Conservation (phyloP, 345 rosid genomes). For the Microthlaspi erraticum region DNA sequence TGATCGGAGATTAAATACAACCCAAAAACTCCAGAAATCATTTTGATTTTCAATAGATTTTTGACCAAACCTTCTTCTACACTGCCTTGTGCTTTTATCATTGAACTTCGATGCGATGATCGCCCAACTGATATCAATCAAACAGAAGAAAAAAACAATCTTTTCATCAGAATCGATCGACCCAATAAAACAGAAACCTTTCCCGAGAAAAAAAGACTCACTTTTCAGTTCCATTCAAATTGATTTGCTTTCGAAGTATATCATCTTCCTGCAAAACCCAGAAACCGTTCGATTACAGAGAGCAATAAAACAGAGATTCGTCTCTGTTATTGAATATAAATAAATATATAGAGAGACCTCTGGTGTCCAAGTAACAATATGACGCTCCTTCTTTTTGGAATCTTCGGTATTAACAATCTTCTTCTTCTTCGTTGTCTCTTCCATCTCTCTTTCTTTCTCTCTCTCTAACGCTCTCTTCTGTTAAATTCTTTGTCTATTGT, state of each 20-base stretch:
- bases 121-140: constrained; percentile 72
- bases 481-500: constrained; percentile 31
- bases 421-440: constrained; percentile 62
- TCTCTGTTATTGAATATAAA: background rate
- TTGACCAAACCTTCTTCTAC: constrained; percentile 79
- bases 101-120: constrained; percentile 87
- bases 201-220: constrained; percentile 41
- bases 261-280: constrained; percentile 84
- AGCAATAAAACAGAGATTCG: constrained; percentile 29
- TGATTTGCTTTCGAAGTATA: constrained; percentile 81
- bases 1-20: constrained; percentile 40
- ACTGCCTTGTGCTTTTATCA: constrained; percentile 96
- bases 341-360: constrained; percentile 53
- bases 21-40: background rate
- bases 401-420: constrained; percentile 57
- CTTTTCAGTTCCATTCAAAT: constrained; percentile 88
- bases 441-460: constrained; percentile 45
- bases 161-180: constrained; percentile 31
- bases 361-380: constrained; percentile 76
- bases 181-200: constrained; percentile 15
- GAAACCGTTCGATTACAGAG: constrained; percentile 27
- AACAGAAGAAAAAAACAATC: constrained; percentile 18
- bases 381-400: constrained; percentile 91
- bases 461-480: constrained; percentile 36
- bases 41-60: constrained; percentile 4